Evolutionary conservation across 2,329 filamentous ascomycete genomes (phyloP).

Genomic region (Aspergillus arachidicola): DNA sequence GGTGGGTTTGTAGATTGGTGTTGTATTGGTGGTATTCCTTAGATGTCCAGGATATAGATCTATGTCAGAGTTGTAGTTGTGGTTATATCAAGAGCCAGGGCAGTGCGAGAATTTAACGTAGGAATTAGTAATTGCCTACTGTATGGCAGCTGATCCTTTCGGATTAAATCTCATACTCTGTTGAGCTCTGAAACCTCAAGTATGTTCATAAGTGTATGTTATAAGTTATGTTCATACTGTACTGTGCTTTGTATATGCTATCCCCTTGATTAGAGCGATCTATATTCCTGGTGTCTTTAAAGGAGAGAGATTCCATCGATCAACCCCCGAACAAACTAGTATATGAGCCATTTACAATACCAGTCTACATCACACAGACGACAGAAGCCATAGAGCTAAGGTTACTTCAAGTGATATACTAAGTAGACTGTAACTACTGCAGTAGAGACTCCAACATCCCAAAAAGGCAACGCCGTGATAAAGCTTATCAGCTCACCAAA

Average conservation of each 20-base stretch:
- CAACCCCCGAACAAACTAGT: neutral
- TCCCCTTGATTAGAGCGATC: neutral
- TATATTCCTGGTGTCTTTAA: neutral
- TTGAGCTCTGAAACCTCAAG: neutral
- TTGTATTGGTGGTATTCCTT: neutral
- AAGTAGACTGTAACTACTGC: no score
- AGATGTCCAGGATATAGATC: no score
- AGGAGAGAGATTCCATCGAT: neutral
- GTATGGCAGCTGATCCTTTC: neutral
- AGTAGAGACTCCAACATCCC: neutral
- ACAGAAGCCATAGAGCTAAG: no score
- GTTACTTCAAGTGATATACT: neutral
- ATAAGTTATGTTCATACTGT: neutral
- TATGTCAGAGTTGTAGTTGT: no score
- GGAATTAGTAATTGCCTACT: no score
- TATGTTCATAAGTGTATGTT: neutral
- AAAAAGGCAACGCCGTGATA: neutral
- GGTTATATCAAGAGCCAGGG: no score
- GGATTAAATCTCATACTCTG: neutral
- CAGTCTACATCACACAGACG: no score
- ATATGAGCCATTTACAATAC: neutral
- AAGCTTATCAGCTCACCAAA: neutral
- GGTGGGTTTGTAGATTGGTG: neutral
- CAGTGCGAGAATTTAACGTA: no score
- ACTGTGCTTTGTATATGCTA: neutral